Base-by-base conservation (phyloP, 176 grass and related monocot genomes). In the Raddia distichophylla region DNA sequence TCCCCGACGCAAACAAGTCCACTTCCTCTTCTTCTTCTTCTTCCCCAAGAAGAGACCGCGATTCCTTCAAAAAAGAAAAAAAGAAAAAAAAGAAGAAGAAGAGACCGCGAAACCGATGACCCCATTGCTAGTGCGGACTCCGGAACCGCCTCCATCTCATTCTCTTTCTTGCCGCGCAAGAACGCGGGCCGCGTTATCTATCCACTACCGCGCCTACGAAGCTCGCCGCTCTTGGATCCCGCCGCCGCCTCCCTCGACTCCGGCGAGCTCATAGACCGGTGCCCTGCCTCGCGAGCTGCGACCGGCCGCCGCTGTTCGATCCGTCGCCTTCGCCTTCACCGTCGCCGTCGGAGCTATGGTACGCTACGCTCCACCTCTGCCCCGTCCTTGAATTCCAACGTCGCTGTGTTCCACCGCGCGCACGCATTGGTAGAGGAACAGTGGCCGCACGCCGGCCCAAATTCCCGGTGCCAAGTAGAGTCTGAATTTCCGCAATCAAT, bases 101-200 rank as follows among this genome's bases (percentile, higher is more conserved):
- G 27, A 27, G 27, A 27, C 27, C 27, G 27, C 27, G 27, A 27
- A 27, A 27, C 27, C 27, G 27, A 27, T 27, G 27, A 27, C 27
- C 27, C 27, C 27, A 27, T 27, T 27, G 27, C 27, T 27, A 27
- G 27, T 27, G 27, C 27, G 27, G 27, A 27, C 27, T 27, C 27
- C 27, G 27, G 27, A 27, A 27, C 27, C 0, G 27, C 27, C 27
- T 27, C 27, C 27, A 27, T 1, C 12, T 16, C 59, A 44, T 42
- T 52, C 34, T 56, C 82, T 76, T 76, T 76, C 72, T 67, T 68
- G 72, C 82, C 32, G 35, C 51, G 2, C 82, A 76, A 76, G 80
- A 74, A 40, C 81, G 19, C 47, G 10, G 2, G 0, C 7, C 44
- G 48, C 80, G 60, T 83, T 83, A 83, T 65, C 11, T 27, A 27